phyloP scores from a whole-genome alignment of 768 basidiomycete species.

The Suillus lakei region DNA sequence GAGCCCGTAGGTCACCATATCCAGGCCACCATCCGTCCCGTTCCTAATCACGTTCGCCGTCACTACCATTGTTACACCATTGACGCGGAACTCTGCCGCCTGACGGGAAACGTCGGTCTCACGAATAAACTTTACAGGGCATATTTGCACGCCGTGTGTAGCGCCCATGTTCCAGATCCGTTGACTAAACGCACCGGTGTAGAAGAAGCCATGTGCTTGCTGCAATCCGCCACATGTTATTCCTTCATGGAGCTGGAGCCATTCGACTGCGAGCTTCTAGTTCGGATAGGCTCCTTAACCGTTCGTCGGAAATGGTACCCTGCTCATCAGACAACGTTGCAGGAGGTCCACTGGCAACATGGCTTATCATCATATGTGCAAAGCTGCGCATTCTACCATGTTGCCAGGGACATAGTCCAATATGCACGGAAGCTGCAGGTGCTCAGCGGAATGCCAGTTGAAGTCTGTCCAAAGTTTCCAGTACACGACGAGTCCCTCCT shows the following conservation, averaged over 20 bases:
- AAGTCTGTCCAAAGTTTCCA: slow-evolving; percentile 17
- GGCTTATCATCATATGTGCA: slow-evolving; percentile 31
- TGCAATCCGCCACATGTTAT: slow-evolving; percentile 38
- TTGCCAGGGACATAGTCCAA: slow-evolving; percentile 13
- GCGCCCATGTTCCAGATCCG: slow-evolving; percentile 39
- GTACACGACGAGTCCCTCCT: slow-evolving; percentile 16
- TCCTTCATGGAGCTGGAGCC: slow-evolving; percentile 41
- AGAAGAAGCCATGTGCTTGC: slow-evolving; percentile 42
- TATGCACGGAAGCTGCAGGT: slow-evolving; percentile 9
- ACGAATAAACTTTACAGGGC: slow-evolving; percentile 35
- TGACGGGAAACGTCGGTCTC: slow-evolving; percentile 25
- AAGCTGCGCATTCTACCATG: slow-evolving; percentile 27
- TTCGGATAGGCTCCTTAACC: slow-evolving; percentile 33
- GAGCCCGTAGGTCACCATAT: background rate
- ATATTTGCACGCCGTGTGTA: slow-evolving; percentile 49
- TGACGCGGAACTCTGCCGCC: slow-evolving; percentile 28
- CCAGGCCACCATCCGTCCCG: background rate
- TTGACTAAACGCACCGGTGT: slow-evolving; percentile 45
- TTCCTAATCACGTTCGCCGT: background rate
- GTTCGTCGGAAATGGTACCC: slow-evolving; percentile 43
- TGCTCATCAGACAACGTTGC: slow-evolving; percentile 35
- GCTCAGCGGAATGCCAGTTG: slow-evolving; percentile 2
- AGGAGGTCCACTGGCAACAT: slow-evolving; percentile 37
- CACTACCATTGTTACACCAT: slow-evolving; percentile 30
- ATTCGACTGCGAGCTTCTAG: slow-evolving; percentile 34